These are phyloP conservation scores for Hydnum rufescens DNA, from an alignment of 768 basidiomycete species.

Conservation along the genomic window DNA sequence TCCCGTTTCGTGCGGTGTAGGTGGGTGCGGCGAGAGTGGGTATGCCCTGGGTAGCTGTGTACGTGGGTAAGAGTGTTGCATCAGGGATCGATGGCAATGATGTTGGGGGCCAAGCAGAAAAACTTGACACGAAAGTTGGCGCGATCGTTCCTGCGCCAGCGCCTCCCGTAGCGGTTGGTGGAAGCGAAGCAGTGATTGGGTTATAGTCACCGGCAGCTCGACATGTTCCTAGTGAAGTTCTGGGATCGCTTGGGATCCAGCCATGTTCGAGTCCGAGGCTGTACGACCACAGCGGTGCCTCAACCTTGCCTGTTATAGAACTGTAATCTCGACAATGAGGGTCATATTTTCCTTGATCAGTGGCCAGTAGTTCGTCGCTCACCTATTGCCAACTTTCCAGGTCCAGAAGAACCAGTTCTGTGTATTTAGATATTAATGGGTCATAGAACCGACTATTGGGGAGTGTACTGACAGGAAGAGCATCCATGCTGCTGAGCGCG, in stretches of 20 bases:
- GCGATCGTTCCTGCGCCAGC: slow-evolving; percentile 45
- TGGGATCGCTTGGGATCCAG: slow-evolving; percentile 86
- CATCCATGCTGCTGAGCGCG: slow-evolving; percentile 78
- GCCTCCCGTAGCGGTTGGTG: slow-evolving; percentile 34
- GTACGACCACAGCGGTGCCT: slow-evolving; percentile 84
- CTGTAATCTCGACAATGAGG: slow-evolving; percentile 20
- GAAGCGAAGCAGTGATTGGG: slow-evolving; percentile 16
- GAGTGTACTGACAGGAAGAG: slow-evolving; percentile 23
- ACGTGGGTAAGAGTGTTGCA: slow-evolving; percentile 44
- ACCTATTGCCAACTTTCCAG: slow-evolving; percentile 72
- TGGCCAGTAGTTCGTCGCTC: neutral
- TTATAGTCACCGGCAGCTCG: slow-evolving; percentile 5
- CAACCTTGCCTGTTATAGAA: slow-evolving; percentile 41
- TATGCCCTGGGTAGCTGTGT: slow-evolving; percentile 48
- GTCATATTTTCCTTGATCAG: neutral
- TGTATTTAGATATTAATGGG: neutral
- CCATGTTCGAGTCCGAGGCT: slow-evolving; percentile 74
- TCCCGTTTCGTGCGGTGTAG: slow-evolving; percentile 29
- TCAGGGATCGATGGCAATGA: slow-evolving; percentile 26
- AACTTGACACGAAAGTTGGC: slow-evolving; percentile 27
- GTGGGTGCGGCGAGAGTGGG: slow-evolving; percentile 48
- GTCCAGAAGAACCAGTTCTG: slow-evolving; percentile 94
- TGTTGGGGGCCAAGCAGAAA: slow-evolving; percentile 55
- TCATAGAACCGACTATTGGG: neutral
- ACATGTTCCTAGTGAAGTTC: slow-evolving; percentile 54